phyloP scores from a whole-genome alignment of 371 early-diverging fungal genomes.

The Entomophthora muscae region DNA sequence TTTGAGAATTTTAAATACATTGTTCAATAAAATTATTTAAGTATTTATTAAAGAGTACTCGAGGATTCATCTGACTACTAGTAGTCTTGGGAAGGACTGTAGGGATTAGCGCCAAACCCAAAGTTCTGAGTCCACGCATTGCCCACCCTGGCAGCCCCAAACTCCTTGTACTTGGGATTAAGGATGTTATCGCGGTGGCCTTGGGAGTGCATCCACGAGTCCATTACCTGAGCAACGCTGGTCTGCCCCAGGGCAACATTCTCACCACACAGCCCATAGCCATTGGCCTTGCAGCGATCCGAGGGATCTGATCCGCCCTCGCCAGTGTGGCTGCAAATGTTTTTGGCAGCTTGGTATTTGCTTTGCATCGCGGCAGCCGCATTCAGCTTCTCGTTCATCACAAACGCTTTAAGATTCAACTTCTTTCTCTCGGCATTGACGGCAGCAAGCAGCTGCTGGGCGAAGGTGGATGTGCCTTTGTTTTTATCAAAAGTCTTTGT shows the following conservation, averaged over 20 bases:
- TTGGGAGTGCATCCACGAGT: slow-evolving; percentile 12
- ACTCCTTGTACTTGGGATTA: background rate
- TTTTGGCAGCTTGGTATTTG: slow-evolving; percentile 13
- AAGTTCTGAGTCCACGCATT: background rate
- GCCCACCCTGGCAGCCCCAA: background rate
- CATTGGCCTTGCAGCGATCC: slow-evolving; percentile 10
- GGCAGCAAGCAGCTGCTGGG: background rate
- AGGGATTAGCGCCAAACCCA: background rate
- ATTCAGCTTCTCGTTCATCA: background rate
- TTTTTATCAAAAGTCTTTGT: too few species aligned
- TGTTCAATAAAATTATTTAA: too few species aligned
- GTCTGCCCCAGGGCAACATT: slow-evolving; percentile 21
- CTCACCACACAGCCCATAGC: slow-evolving; percentile 15
- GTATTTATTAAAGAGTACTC: too few species aligned
- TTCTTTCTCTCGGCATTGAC: background rate
- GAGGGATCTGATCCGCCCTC: slow-evolving; percentile 10
- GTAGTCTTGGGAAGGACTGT: too few species aligned
- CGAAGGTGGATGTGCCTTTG: too few species aligned
- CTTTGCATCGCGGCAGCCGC: slow-evolving; percentile 16
- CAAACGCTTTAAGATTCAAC: background rate
- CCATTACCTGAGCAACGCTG: slow-evolving; percentile 15
- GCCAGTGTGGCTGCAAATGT: slow-evolving; percentile 16
- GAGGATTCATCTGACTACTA: too few species aligned
- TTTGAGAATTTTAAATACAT: too few species aligned
- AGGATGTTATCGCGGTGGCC: slow-evolving; percentile 12